Percentiles rank a stretch among this genome's conserved stretches.
These are phyloP conservation scores for Xylariales sp. DNA, from an alignment of 2,329 filamentous ascomycete species.

Conservation along the genomic window DNA sequence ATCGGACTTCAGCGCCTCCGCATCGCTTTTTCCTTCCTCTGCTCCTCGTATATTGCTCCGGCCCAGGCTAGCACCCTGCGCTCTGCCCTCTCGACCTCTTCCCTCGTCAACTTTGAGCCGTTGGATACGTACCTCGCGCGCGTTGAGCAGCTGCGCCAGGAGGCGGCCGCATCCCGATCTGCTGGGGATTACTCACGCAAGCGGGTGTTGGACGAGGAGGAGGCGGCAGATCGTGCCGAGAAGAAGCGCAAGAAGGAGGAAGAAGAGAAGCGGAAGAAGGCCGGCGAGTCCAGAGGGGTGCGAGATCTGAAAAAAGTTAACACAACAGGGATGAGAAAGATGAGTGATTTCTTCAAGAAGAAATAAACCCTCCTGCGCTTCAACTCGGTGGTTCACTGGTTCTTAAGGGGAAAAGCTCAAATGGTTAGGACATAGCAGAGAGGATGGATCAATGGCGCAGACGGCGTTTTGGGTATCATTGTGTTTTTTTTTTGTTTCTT, in stretches of 20 bases:
- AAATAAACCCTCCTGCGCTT: conserved; percentile 31
- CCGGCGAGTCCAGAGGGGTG: conserved; percentile 68
- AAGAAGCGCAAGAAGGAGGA: conserved; percentile 86
- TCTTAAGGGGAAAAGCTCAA: too few species aligned
- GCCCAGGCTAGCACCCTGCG: conserved; percentile 38
- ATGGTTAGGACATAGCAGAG: too few species aligned
- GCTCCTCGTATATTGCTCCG: conserved; percentile 53
- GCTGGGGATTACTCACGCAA: conserved; percentile 69
- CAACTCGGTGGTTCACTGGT: too few species aligned
- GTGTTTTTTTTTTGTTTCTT: too few species aligned
- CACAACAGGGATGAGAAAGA: conserved; percentile 90
- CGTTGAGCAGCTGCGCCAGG: conserved; percentile 63
- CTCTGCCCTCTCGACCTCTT: conserved; percentile 24
- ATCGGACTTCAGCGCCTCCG: conserved; percentile 58
- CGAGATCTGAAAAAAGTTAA: conserved; percentile 86
- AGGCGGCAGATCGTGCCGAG: conserved; percentile 60
- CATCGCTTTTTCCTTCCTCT: conserved; percentile 61
- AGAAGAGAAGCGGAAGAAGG: conserved; percentile 81
- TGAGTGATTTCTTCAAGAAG: conserved; percentile 91
- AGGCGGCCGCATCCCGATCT: conserved; percentile 66
- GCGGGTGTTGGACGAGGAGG: conserved; percentile 62
- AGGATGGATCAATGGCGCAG: too few species aligned
- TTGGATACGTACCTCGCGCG: conserved; percentile 66
- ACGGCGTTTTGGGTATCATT: too few species aligned
- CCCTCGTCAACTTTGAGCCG: conserved; percentile 62